phyloP scores from a whole-genome alignment of 371 early-diverging fungal species.

The Mortierella sp. region DNA sequence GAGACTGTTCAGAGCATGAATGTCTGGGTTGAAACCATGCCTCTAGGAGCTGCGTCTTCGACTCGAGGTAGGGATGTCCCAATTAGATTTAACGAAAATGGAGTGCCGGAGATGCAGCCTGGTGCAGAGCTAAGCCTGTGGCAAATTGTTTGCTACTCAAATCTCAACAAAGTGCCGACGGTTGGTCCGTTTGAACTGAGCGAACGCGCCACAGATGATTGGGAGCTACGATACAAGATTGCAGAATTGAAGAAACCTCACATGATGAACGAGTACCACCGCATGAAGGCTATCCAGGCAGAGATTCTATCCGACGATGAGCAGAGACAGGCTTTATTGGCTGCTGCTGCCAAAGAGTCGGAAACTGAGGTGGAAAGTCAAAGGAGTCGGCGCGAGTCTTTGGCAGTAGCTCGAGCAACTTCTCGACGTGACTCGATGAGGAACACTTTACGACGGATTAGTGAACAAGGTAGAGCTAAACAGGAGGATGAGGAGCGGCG shows the following conservation, averaged over 20 bases:
- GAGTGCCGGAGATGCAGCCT: conserved; percentile 50
- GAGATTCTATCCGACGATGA: conserved; percentile 39
- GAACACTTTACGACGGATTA: conserved; percentile 29
- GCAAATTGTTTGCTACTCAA: conserved; percentile 56
- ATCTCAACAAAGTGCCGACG: conserved; percentile 30
- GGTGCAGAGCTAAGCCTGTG: conserved; percentile 47
- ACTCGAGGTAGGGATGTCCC: conserved; percentile 13
- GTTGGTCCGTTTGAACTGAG: conserved; percentile 51
- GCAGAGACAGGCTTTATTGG: conserved; percentile 26
- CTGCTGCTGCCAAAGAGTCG: conserved; percentile 18
- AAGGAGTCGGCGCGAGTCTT: background rate
- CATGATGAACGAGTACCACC: conserved; percentile 52
- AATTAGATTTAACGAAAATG: conserved; percentile 37
- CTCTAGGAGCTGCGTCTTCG: conserved; percentile 36
- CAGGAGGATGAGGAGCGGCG: conserved; percentile 43
- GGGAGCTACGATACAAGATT: conserved; percentile 55
- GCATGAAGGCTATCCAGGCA: conserved; percentile 49
- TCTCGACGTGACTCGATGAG: conserved; percentile 44
- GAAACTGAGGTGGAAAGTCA: background rate
- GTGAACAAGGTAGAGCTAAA: conserved; percentile 39
- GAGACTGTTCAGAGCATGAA: conserved; percentile 55
- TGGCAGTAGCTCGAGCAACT: conserved; percentile 2
- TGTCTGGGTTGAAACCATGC: conserved; percentile 57
- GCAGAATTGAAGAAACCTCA: conserved; percentile 50
- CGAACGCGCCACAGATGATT: conserved; percentile 38